Evolutionary conservation across 768 basidiomycete species (phyloP).

Genomic region (Boletus reticulatus): DNA sequence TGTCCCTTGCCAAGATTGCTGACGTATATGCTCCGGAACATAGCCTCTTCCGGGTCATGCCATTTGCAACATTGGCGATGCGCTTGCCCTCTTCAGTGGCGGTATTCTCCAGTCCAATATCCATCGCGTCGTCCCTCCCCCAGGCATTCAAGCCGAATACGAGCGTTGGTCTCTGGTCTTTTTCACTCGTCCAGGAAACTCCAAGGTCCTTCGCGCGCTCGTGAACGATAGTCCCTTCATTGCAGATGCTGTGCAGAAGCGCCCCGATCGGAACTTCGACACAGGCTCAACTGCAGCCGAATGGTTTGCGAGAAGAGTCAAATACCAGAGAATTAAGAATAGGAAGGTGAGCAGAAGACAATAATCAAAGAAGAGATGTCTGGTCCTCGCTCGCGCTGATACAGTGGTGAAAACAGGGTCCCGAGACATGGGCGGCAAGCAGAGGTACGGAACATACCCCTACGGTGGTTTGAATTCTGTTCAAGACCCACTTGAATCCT

Average conservation of each 20-base stretch:
- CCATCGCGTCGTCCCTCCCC: constrained; percentile 64
- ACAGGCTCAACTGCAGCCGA: constrained; percentile 37
- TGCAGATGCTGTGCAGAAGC: constrained; percentile 38
- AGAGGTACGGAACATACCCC: constrained; percentile 31
- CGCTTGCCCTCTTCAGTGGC: constrained; percentile 58
- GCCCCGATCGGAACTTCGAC: constrained; percentile 37
- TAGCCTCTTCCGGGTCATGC: constrained; percentile 55
- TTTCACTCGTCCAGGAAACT: constrained; percentile 62
- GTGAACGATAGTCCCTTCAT: constrained; percentile 50
- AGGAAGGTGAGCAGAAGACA: constrained; percentile 33
- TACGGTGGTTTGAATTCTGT: constrained; percentile 8
- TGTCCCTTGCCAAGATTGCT: constrained; percentile 43
- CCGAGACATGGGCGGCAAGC: constrained; percentile 31
- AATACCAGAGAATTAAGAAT: constrained; percentile 41
- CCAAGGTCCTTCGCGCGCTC: constrained; percentile 48
- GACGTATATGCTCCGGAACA: background rate
- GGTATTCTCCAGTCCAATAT: constrained; percentile 63
- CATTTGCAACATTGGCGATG: constrained; percentile 63
- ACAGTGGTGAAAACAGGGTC: constrained; percentile 18
- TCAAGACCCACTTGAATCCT: too few species aligned
- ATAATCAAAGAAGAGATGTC: background rate
- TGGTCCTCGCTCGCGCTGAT: background rate
- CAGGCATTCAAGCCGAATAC: constrained; percentile 48
- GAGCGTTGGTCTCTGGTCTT: constrained; percentile 69
- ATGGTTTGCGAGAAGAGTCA: constrained; percentile 42